A percentile compares a stretch with the other conserved stretches of the same genome.
phyloP scores from a whole-genome alignment of 2,329 filamentous ascomycete genomes.

The Colletotrichum sp. region DNA sequence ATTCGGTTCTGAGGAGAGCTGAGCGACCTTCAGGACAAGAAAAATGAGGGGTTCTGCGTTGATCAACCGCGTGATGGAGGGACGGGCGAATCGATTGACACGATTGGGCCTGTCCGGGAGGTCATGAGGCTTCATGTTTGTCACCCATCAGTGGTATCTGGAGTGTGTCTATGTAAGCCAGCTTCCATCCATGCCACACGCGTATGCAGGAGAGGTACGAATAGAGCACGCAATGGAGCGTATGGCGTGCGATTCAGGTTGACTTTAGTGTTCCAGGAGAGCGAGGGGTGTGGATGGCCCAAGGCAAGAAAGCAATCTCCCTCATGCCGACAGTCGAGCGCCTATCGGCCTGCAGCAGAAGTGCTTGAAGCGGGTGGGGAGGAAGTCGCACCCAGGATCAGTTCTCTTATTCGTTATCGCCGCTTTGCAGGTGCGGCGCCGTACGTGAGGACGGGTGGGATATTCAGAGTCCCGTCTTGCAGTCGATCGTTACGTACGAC shows the following conservation, averaged over 20 bases:
- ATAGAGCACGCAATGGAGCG: neutral
- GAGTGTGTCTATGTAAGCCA: neutral
- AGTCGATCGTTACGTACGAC: neutral
- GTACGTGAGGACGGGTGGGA: neutral
- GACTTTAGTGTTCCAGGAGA: neutral
- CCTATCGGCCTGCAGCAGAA: neutral
- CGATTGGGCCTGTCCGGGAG: neutral
- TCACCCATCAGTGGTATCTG: neutral
- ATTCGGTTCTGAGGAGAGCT: neutral
- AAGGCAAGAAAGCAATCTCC: neutral
- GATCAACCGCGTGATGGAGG: neutral
- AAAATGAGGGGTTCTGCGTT: neutral
- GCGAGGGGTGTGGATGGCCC: neutral
- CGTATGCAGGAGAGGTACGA: neutral
- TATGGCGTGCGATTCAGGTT: neutral
- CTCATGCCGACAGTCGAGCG: neutral
- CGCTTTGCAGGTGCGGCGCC: neutral
- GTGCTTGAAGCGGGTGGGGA: neutral
- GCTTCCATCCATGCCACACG: neutral
- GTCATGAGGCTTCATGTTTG: slow-evolving; percentile 8
- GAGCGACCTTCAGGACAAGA: neutral
- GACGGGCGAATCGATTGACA: neutral
- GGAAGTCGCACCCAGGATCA: neutral
- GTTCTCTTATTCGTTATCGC: neutral
- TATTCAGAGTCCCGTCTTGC: neutral